These are phyloP conservation scores for Suhomyces xylopsoci DNA, from an alignment of 805 yeast genomes.

Conservation along the genomic window DNA sequence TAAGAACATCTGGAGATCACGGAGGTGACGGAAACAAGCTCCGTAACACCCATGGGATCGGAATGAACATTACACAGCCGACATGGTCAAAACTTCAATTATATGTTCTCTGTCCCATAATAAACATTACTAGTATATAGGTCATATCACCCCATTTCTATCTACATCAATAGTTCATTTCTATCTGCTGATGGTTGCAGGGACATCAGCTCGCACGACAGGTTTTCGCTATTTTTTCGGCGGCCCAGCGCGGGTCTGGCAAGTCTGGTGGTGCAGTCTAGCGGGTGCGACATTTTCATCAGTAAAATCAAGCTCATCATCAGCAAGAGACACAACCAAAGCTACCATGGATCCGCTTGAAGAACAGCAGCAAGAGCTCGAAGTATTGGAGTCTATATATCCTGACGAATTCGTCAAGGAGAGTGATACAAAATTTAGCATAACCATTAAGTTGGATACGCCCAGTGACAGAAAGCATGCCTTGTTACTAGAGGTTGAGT, in stretches of 20 bases:
- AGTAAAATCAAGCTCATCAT: neutral
- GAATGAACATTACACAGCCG: neutral
- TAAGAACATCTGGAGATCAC: neutral
- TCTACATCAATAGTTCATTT: neutral
- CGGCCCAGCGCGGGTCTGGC: neutral
- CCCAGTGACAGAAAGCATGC: constrained; percentile 56
- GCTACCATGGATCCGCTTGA: constrained; percentile 65
- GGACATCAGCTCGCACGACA: neutral
- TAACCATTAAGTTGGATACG: constrained; percentile 66
- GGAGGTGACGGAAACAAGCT: neutral
- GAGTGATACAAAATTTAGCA: constrained; percentile 49
- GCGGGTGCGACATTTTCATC: neutral
- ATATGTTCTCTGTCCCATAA: neutral
- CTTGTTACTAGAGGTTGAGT: constrained; percentile 56
- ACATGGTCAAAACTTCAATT: neutral
- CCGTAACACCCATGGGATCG: neutral
- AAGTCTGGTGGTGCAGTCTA: neutral
- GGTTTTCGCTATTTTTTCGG: neutral
- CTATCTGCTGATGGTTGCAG: neutral
- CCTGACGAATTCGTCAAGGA: constrained; percentile 77
- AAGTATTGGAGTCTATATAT: constrained; percentile 84
- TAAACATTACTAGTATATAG: neutral
- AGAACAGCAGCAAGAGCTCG: constrained; percentile 88
- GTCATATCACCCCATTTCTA: neutral
- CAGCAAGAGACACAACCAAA: neutral